phyloP scores from a whole-genome alignment of 106 monocot genomes.

The Dioscorea dumetorum region DNA sequence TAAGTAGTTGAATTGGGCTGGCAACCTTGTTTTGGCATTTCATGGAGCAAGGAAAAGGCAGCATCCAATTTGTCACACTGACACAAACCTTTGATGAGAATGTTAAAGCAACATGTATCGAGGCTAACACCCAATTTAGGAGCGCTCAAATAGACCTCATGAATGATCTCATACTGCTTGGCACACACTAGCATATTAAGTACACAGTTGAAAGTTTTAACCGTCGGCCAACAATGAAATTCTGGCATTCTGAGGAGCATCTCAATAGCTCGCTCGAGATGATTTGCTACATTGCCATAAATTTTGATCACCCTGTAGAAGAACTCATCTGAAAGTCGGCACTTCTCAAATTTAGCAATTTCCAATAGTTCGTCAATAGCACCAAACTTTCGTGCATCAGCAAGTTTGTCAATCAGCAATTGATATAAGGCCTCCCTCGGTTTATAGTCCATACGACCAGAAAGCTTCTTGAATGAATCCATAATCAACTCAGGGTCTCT shows the following conservation, averaged over 20 bases:
- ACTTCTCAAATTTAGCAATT: conserved; percentile 45
- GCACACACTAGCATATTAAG: conserved; percentile 71
- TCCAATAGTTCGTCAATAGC: conserved; percentile 45
- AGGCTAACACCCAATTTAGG: conserved; percentile 45
- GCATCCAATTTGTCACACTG: conserved; percentile 46
- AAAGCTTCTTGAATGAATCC: conserved; percentile 36
- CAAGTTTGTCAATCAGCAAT: conserved; percentile 51
- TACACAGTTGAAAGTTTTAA: conserved; percentile 79
- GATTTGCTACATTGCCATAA: conserved; percentile 56
- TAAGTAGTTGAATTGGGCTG: conserved; percentile 59
- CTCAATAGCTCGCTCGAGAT: conserved; percentile 52
- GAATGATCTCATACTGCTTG: conserved; percentile 54
- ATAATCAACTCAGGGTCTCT: conserved; percentile 46
- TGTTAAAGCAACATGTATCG: conserved; percentile 92
- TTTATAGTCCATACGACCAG: conserved; percentile 60
- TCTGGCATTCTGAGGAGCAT: conserved; percentile 62
- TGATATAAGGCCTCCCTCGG: conserved; percentile 67
- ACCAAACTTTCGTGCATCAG: conserved; percentile 35
- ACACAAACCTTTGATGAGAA: conserved; percentile 86
- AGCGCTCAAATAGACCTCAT: conserved; percentile 58
- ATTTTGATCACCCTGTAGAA: conserved; percentile 76
- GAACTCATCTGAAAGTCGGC: conserved; percentile 65
- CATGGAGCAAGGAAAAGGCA: conserved; percentile 63
- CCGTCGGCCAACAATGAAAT: conserved; percentile 64
- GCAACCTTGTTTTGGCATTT: conserved; percentile 80